Evolutionary conservation across 768 basidiomycete genomes (phyloP).

Genomic region (Dacryopinax primogenitus): DNA sequence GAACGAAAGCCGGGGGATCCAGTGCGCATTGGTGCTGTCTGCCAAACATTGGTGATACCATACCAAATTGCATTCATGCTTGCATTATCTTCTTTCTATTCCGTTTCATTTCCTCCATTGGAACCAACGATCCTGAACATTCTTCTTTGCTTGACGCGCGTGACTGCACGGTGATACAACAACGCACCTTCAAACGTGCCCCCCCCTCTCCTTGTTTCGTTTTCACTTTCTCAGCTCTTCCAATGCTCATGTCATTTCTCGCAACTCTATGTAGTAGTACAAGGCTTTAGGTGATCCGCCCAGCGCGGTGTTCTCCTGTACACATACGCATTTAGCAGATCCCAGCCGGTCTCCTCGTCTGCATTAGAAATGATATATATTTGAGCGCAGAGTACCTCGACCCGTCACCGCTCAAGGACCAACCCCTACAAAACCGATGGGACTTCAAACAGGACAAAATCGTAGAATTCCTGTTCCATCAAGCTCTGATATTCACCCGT

Average conservation of each 20-base stretch:
- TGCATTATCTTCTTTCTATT: slow-evolving; percentile 5
- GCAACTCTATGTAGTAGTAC: slow-evolving; percentile 1
- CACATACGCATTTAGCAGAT: not conserved
- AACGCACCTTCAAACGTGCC: no score
- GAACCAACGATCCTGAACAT: slow-evolving; percentile 3
- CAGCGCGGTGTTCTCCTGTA: slow-evolving; percentile 3
- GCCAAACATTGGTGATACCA: slow-evolving; percentile 9
- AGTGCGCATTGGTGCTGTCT: not conserved
- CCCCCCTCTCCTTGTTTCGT: no score
- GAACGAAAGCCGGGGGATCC: not conserved
- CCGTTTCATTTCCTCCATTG: not conserved
- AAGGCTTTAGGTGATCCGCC: not conserved
- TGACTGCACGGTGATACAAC: no score
- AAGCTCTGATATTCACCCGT: slow-evolving; percentile 83
- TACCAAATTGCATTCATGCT: slow-evolving; percentile 7
- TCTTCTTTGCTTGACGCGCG: not conserved
- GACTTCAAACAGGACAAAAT: slow-evolving; percentile 89
- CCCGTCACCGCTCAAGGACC: not conserved
- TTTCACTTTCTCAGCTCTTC: not conserved
- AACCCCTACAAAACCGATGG: slow-evolving; percentile 55
- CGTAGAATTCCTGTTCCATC: slow-evolving; percentile 91
- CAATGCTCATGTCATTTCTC: slow-evolving; percentile 8
- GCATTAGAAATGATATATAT: slow-evolving; percentile 10
- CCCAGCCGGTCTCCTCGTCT: slow-evolving; percentile 6
- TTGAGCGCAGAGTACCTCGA: not conserved